phyloP scores from a whole-genome alignment of 2,329 filamentous ascomycete genomes.

The Triangularia verruculosa region DNA sequence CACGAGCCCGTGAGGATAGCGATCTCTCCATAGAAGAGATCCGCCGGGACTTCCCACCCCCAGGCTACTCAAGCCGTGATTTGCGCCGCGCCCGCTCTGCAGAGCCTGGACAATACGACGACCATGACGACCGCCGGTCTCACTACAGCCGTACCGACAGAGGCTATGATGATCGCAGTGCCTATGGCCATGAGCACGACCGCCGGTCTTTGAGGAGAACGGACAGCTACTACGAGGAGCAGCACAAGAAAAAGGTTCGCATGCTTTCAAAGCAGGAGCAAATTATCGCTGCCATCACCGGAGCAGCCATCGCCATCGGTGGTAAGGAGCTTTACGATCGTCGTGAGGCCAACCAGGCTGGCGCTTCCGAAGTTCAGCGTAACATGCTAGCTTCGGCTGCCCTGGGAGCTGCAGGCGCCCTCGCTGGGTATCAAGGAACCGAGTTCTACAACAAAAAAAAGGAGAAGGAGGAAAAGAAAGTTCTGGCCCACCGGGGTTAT shows the following conservation, averaged over 20 bases:
- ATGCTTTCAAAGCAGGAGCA: conserved; percentile 62
- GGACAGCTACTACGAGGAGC: conserved; percentile 55
- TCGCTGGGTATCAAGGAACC: conserved; percentile 62
- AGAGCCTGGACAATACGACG: conserved; percentile 58
- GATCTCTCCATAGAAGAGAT: conserved; percentile 77
- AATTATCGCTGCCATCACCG: conserved; percentile 63
- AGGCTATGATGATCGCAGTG: conserved; percentile 40
- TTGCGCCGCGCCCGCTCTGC: conserved; percentile 62
- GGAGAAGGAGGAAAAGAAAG: conserved; percentile 52
- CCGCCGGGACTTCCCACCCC: conserved; percentile 78
- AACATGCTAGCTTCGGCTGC: conserved; percentile 59
- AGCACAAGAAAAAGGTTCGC: conserved; percentile 50
- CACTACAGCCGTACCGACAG: conserved; percentile 39
- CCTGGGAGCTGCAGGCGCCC: conserved; percentile 60
- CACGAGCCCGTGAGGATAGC: conserved; percentile 66
- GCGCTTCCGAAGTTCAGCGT: conserved; percentile 47
- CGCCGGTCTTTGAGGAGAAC: conserved; percentile 48
- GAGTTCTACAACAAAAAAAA: conserved; percentile 61
- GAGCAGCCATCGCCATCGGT: conserved; percentile 61
- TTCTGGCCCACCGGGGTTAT: conserved; percentile 53
- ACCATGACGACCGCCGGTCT: conserved; percentile 49
- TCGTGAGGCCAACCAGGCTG: conserved; percentile 53
- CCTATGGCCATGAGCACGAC: conserved; percentile 44
- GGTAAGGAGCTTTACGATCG: conserved; percentile 66
- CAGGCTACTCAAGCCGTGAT: conserved; percentile 50